Conservation (phyloP, 768 basidiomycete genomes). For the Pholiota conissans region DNA sequence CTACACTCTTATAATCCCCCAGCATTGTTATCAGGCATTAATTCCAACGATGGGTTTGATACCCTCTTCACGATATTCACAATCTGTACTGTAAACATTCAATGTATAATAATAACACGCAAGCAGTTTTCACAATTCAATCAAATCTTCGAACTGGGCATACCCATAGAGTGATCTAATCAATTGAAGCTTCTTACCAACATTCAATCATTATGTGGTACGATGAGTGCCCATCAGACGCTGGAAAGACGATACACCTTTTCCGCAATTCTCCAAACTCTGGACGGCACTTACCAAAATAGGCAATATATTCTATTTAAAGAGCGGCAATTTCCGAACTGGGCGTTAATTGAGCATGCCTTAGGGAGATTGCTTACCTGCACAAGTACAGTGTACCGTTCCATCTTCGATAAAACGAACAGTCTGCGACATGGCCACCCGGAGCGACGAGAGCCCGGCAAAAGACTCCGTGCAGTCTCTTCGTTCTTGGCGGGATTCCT, state of each 20-base stretch:
- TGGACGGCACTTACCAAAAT: not conserved
- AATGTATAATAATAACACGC: not conserved
- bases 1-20: not conserved
- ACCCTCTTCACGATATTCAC: not conserved
- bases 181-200: no score
- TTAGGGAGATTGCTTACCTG: no score
- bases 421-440: not conserved
- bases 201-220: no score
- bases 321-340: not conserved
- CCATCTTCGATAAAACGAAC: no score
- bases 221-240: no score
- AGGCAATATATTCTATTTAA: not conserved
- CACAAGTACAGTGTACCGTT: no score
- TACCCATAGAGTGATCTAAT: no score
- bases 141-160: no score
- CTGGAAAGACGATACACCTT: no score
- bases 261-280: no score
- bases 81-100: not conserved
- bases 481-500: slow-evolving; percentile 4
- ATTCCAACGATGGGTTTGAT: not conserved
- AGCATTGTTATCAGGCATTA: not conserved
- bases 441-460: not conserved
- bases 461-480: not conserved
- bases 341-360: not conserved
- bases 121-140: no score